phyloP scores from a whole-genome alignment of 176 grass and related monocot genomes.

The bread wheat (Triticum aestivum) region IWGSC_CS_RefSeq_v2.1 NC_057796.1:443837361-443837860 shows the following conservation, averaged over 20 bases:
- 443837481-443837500: not conserved
- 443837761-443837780: not conserved
- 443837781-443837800: not conserved
- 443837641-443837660: not conserved
- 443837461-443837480: not conserved
- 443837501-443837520: not conserved
- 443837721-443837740: too few relatives aligned
- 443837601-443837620: not conserved
- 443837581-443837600: not conserved
- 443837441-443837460: not conserved
- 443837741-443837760: not conserved
- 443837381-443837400: not conserved
- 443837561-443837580: not conserved
- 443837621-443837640: not conserved
- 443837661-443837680: not conserved
- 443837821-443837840: not conserved
- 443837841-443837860: not conserved
- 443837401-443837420: not conserved
- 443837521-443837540: not conserved
- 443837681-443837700: too few relatives aligned
- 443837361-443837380: too few relatives aligned
- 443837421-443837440: not conserved
- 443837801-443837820: not conserved
- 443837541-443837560: not conserved
- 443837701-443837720: too few relatives aligned